These are phyloP conservation scores for Sphagnurus paluster DNA, from an alignment of 1,284 basidiomycete species.

Conservation along the genomic window DNA sequence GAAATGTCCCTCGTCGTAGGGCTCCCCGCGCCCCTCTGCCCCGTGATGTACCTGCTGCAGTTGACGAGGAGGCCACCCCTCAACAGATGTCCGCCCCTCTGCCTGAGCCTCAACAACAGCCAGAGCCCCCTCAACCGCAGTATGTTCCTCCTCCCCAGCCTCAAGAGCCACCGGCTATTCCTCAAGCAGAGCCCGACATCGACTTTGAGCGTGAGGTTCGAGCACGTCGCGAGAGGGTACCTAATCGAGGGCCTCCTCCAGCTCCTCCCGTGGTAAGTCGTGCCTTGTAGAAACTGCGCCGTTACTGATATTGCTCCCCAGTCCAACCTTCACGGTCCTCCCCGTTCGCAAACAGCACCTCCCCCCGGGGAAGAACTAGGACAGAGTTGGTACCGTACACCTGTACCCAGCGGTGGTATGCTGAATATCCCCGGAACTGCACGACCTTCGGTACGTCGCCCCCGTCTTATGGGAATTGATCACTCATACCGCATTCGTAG, in stretches of 20 bases:
- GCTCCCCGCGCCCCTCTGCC: slow-evolving; percentile 1
- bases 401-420: neutral
- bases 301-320: neutral
- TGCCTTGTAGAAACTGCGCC: neutral
- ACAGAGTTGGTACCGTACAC: slow-evolving; percentile 26
- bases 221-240: neutral
- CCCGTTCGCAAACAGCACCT: slow-evolving; percentile 26
- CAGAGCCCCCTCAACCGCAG: too few species aligned
- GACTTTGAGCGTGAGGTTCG: slow-evolving; percentile 9
- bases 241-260: slow-evolving; percentile 21
- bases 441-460: slow-evolving; percentile 1
- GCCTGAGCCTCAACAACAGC: too few species aligned
- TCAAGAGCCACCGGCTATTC: too few species aligned
- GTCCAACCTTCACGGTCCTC: slow-evolving; percentile 3
- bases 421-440: neutral
- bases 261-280: slow-evolving; percentile 23
- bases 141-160: too few species aligned
- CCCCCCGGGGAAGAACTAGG: slow-evolving; percentile 12
- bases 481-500: neutral
- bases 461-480: neutral
- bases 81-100: too few species aligned
- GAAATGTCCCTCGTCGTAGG: slow-evolving; percentile 6
- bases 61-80: too few species aligned
- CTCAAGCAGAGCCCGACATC: slow-evolving; percentile 6
- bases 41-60: too few species aligned